A percentile compares a stretch with the other conserved stretches of the same genome.
phyloP scores from a whole-genome alignment of 2,329 filamentous ascomycete species.

The Shiraia bambusicola region DNA sequence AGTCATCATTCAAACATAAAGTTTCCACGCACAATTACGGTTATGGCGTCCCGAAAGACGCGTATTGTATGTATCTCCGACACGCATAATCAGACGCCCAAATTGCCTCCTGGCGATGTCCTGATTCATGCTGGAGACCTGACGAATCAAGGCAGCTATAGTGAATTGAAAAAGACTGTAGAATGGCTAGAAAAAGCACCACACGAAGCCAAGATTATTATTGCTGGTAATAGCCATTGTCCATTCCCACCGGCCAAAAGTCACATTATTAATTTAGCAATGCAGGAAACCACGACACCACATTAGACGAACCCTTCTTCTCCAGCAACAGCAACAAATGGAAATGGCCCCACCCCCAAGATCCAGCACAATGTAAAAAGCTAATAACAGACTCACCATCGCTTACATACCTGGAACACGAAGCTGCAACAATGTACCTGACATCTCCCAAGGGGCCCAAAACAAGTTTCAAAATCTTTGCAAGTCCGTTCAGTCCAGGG shows the following conservation, averaged over 20 bases:
- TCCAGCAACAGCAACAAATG: conserved; percentile 54
- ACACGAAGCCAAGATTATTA: conserved; percentile 69
- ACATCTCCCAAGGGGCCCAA: conserved; percentile 55
- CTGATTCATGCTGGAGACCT: conserved; percentile 76
- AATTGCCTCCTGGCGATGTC: conserved; percentile 70
- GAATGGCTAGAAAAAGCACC: conserved; percentile 67
- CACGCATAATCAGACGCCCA: conserved; percentile 67
- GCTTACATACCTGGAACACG: conserved; percentile 67
- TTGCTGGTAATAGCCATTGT: conserved; percentile 57
- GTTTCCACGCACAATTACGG: too few relatives aligned
- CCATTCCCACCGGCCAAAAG: too few relatives aligned
- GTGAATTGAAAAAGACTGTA: conserved; percentile 61
- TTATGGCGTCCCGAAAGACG: conserved; percentile 42
- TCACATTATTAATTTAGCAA: conserved; percentile 2
- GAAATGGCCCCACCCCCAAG: conserved; percentile 59
- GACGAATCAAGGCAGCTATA: conserved; percentile 67
- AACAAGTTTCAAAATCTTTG: conserved; percentile 68
- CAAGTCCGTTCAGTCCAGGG: conserved; percentile 65
- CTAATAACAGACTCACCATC: conserved; percentile 54
- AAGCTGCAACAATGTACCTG: conserved; percentile 57
- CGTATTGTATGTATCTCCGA: conserved; percentile 76
- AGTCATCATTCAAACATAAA: too few relatives aligned
- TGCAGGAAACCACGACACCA: conserved; percentile 73
- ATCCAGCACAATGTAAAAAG: conserved; percentile 54
- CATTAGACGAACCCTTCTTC: conserved; percentile 67